These are phyloP conservation scores for Abrus precatorius DNA, from an alignment of 306 rosid species.

Conservation along the genomic window DNA sequence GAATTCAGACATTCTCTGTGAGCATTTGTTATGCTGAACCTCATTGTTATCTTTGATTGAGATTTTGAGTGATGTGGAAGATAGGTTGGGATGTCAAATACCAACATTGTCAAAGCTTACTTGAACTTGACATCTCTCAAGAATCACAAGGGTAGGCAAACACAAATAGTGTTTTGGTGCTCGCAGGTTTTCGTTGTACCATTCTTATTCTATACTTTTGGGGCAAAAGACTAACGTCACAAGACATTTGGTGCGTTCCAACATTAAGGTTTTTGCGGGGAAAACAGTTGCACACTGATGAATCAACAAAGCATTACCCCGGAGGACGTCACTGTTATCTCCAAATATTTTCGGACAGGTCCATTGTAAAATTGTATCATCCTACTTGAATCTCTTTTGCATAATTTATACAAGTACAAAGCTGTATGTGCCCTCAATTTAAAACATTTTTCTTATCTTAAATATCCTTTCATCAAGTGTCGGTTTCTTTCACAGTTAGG, in stretches of 20 bases:
- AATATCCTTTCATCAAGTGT: neutral
- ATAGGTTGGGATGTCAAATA: neutral
- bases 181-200: neutral
- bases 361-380: neutral
- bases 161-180: neutral
- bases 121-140: neutral
- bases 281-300: neutral
- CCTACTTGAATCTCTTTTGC: neutral
- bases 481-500: conserved; percentile 19
- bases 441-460: neutral
- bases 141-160: neutral
- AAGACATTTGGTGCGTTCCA: neutral
- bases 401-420: neutral
- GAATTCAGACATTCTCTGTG: conserved; percentile 32
- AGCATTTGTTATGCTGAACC: conserved; percentile 9
- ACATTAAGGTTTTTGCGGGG: neutral
- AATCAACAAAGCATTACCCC: conserved; percentile 4
- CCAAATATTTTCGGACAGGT: neutral
- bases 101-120: neutral
- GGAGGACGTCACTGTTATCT: neutral
- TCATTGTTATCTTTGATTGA: neutral
- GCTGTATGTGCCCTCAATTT: neutral
- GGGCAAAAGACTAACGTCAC: neutral
- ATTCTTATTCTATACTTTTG: conserved; percentile 7
- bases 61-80: neutral